Evolutionary conservation across 306 rosid genomes (phyloP).

Genomic region (Prunus davidiana): DNA sequence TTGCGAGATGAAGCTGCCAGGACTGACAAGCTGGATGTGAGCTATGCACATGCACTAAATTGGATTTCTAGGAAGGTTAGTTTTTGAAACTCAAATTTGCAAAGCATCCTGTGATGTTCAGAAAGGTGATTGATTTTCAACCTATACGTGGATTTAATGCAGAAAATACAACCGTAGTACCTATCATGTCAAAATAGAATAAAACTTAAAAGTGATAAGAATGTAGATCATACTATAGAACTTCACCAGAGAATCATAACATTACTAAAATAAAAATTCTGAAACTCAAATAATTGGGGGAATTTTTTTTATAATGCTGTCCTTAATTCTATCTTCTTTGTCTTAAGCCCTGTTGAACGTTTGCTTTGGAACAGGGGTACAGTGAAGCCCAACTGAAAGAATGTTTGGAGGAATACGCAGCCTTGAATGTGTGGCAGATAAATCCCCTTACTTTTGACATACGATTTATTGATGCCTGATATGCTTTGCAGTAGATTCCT

Average conservation of each 20-base stretch:
- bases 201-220: neutral
- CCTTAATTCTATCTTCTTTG: neutral
- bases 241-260: neutral
- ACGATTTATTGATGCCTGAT: conserved; percentile 83
- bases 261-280: neutral
- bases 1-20: conserved; percentile 93
- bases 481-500: neutral
- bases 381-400: conserved; percentile 95
- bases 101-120: neutral
- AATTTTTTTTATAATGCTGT: neutral
- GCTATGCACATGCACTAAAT: conserved; percentile 87
- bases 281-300: neutral
- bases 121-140: neutral
- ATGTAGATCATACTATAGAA: too few species aligned
- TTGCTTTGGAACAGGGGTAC: conserved; percentile 68
- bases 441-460: conserved; percentile 91
- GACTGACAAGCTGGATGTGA: conserved; percentile 63
- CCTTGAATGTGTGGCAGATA: conserved; percentile 96
- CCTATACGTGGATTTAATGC: neutral
- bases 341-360: neutral
- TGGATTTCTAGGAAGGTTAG: conserved; percentile 96
- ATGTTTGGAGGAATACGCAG: conserved; percentile 97
- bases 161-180: neutral
- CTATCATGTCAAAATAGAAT: neutral
- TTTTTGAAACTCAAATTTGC: neutral